A percentile compares a stretch with the other conserved stretches of the same genome.
phyloP scores from a whole-genome alignment of 768 basidiomycete species.

The Auriculariales sp. region DNA sequence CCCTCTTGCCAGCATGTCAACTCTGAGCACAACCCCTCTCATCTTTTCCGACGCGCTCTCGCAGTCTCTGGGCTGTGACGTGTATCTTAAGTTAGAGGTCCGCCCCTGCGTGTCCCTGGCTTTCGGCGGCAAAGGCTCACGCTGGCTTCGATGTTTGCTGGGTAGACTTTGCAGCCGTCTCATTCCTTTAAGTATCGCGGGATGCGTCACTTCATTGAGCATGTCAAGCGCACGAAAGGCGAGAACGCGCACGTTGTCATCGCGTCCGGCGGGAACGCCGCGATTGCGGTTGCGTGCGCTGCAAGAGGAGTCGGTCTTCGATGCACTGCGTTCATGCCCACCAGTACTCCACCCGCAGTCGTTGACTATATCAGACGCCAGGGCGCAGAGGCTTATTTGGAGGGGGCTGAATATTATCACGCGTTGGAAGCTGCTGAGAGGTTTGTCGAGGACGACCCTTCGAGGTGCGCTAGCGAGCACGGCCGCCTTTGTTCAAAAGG shows the following conservation, averaged over 20 bases:
- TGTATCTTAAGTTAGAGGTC: conserved; percentile 65
- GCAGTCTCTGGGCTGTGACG: conserved; percentile 30
- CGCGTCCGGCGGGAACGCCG: conserved; percentile 76
- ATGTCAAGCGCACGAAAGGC: conserved; percentile 36
- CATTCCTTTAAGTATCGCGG: conserved; percentile 71
- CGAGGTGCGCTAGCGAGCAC: conserved; percentile 33
- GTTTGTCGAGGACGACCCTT: conserved; percentile 26
- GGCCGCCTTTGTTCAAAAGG: not conserved
- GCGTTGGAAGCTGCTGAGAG: conserved; percentile 37
- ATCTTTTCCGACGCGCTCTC: conserved; percentile 48
- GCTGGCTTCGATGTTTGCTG: not conserved
- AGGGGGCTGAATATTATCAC: conserved; percentile 43
- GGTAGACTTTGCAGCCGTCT: conserved; percentile 54
- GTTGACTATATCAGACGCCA: conserved; percentile 29
- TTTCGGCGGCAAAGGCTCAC: not conserved
- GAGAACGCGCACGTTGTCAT: conserved; percentile 43
- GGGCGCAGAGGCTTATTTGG: conserved; percentile 43
- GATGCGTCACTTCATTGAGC: conserved; percentile 44
- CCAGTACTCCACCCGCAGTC: conserved; percentile 17
- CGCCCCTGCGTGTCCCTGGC: conserved; percentile 5
- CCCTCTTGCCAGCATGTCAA: no score
- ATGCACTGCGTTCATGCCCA: conserved; percentile 58
- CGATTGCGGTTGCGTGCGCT: conserved; percentile 51
- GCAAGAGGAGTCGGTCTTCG: conserved; percentile 37
- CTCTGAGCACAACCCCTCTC: no score